Conservation (phyloP, 345 rosid genomes). For the Salix arbutifolia region DNA sequence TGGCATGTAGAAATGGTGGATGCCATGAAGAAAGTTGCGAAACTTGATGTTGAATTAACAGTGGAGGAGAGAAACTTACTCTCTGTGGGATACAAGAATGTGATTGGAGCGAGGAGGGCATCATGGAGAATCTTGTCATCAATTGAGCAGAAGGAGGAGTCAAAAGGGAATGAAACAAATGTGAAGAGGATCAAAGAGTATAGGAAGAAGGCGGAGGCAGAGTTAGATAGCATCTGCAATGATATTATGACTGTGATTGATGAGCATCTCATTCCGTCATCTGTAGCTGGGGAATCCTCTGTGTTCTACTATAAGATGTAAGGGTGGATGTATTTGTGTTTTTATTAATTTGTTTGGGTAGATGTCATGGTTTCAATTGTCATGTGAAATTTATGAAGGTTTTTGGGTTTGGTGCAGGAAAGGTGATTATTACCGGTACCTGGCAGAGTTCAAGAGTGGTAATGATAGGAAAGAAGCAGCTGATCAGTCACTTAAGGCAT, state of each 20-base stretch:
- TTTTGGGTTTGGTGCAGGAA: slow-evolving; percentile 35
- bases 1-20: slow-evolving; percentile 54
- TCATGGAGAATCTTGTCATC: slow-evolving; percentile 65
- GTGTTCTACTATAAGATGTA: slow-evolving; percentile 56
- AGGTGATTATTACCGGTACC: slow-evolving; percentile 53
- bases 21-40: slow-evolving; percentile 57
- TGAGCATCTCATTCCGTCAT: slow-evolving; percentile 49
- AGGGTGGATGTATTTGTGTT: not conserved
- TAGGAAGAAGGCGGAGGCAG: slow-evolving; percentile 41
- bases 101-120: slow-evolving; percentile 62
- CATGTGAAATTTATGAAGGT: not conserved
- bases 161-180: slow-evolving; percentile 43
- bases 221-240: slow-evolving; percentile 41
- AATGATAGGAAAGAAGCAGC: slow-evolving; percentile 51
- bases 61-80: slow-evolving; percentile 62
- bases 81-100: slow-evolving; percentile 73
- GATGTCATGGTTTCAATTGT: not conserved
- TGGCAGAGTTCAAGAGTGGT: slow-evolving; percentile 50
- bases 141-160: slow-evolving; percentile 65
- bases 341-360: not conserved
- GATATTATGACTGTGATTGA: slow-evolving; percentile 42
- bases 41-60: slow-evolving; percentile 44
- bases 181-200: slow-evolving; percentile 49
- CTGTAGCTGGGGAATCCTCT: slow-evolving; percentile 39
- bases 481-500: slow-evolving; percentile 50